Percentiles rank a stretch among this genome's conserved stretches.
Conservation (phyloP, 495 filamentous ascomycete genomes). For the Penicillium paxilli region DNA sequence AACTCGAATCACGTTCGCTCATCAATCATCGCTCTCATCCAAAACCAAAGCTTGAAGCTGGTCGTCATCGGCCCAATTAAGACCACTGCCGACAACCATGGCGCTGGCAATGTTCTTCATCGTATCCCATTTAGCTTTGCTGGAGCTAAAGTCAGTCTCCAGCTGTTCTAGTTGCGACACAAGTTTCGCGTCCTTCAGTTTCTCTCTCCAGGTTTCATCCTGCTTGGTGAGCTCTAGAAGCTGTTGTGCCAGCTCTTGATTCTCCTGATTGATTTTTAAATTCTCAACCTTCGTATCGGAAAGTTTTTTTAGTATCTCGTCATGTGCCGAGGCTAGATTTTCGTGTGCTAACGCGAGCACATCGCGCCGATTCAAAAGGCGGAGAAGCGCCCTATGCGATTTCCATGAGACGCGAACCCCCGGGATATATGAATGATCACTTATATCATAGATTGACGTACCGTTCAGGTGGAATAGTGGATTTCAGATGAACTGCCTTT, state of each 20-base stretch:
- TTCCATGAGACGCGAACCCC: slow-evolving; percentile 6
- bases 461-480: slow-evolving; percentile 67
- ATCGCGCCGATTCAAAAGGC: slow-evolving; percentile 67
- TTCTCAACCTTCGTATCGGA: slow-evolving; percentile 56
- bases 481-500: slow-evolving; percentile 72
- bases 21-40: slow-evolving; percentile 63
- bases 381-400: slow-evolving; percentile 58
- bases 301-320: slow-evolving; percentile 46
- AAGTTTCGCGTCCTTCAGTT: slow-evolving; percentile 51
- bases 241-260: slow-evolving; percentile 59
- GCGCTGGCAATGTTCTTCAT: slow-evolving; percentile 75
- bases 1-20: neutral
- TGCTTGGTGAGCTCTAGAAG: slow-evolving; percentile 62
- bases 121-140: slow-evolving; percentile 64
- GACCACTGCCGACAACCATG: slow-evolving; percentile 77
- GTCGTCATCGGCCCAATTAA: slow-evolving; percentile 78
- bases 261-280: slow-evolving; percentile 53
- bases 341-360: slow-evolving; percentile 59
- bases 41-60: slow-evolving; percentile 71
- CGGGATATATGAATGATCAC: too few relatives aligned
- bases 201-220: slow-evolving; percentile 51
- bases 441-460: slow-evolving; percentile 30
- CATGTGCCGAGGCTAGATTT: slow-evolving; percentile 52
- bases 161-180: slow-evolving; percentile 52
- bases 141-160: slow-evolving; percentile 55